Percentiles rank a stretch among this genome's conserved stretches.
These are phyloP conservation scores for Aspergillus nanangensis DNA, from an alignment of 495 filamentous ascomycete genomes.

Conservation along the genomic window DNA sequence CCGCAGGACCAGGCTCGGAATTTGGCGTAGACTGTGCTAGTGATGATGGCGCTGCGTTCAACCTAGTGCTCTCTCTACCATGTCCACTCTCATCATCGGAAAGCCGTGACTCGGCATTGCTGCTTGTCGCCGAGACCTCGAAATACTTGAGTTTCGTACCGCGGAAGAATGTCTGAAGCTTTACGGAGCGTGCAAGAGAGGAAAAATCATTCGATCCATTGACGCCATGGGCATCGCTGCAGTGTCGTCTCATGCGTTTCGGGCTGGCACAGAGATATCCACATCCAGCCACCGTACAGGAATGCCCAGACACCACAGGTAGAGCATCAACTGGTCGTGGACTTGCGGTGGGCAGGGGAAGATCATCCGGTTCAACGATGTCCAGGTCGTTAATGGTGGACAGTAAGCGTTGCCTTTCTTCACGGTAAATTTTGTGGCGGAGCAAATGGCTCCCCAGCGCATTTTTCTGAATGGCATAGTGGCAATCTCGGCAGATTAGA, in stretches of 20 bases:
- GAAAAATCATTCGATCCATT: background rate
- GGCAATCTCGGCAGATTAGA: constrained; percentile 7
- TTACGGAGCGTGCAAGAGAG: background rate
- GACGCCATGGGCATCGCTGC: constrained; percentile 2
- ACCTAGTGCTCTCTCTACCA: background rate
- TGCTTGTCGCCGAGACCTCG: background rate
- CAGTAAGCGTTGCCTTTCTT: constrained; percentile 1
- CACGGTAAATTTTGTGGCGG: constrained; percentile 8
- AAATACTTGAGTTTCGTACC: constrained; percentile 8
- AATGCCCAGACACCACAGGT: constrained; percentile 1
- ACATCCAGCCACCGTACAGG: constrained; percentile 1
- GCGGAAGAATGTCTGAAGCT: constrained; percentile 9
- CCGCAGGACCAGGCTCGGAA: too few species aligned
- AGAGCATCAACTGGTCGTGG: constrained; percentile 2
- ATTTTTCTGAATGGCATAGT: constrained; percentile 10
- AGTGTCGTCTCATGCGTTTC: constrained; percentile 5
- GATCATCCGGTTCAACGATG: constrained; percentile 1
- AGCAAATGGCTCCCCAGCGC: constrained; percentile 7
- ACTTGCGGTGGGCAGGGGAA: background rate
- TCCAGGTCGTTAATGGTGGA: background rate
- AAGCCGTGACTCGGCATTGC: background rate
- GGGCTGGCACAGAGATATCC: constrained; percentile 5
- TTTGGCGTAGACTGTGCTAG: background rate
- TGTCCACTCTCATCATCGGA: background rate
- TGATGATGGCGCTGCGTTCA: background rate